Evolutionary conservation across 176 grass and related monocot species (phyloP), one percentile per base, ranked within the genome.

Genomic region (Aechmea fasciata): DNA sequence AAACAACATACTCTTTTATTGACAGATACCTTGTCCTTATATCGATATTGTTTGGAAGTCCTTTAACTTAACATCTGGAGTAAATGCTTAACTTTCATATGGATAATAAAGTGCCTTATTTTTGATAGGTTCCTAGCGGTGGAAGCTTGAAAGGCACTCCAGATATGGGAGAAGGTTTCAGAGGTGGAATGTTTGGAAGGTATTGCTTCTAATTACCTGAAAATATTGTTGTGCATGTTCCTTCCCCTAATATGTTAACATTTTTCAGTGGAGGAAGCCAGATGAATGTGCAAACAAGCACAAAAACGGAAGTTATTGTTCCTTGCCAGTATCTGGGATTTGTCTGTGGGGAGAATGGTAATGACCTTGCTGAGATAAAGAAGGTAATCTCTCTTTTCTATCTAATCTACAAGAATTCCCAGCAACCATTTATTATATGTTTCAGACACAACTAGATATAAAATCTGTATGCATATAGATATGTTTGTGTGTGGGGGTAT

Each of bases 251-350:
- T 74, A 28, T 69, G 51, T 48, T 59, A 65, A 14, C 65, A 17
- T 68, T 78, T 14, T 29, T 77, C 53, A 68, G 53, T 78, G 87
- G 81, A 72, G 74, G 77, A 83, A 83, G 71, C 17, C 88, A 81
- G 71, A 75, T 48, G 47, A 63, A 53, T 80, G 13, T 81, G 52
- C 64, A 77, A 83, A 75, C 24, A 63, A 64, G 53, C 77, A 72
- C 68, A 62, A 82, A 67, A 47, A 77, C 84, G 63, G 88, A 91
- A 84, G 76, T 90, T 65, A 13, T 84, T 62, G 64, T 91, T 78
- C 88, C 88, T 75, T 66, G 64, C 48, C 70, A 91, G 63, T 86
- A 91, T 65, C 63, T 87, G 52, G 68, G 57, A 33, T 91, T 72
- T 66, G 62, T 91, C 63, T 81, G 75, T 65, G 88, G 88, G 66